Evolutionary conservation across 805 yeast species (phyloP).

Genomic region (Cyberlindnera mississippiensis): DNA sequence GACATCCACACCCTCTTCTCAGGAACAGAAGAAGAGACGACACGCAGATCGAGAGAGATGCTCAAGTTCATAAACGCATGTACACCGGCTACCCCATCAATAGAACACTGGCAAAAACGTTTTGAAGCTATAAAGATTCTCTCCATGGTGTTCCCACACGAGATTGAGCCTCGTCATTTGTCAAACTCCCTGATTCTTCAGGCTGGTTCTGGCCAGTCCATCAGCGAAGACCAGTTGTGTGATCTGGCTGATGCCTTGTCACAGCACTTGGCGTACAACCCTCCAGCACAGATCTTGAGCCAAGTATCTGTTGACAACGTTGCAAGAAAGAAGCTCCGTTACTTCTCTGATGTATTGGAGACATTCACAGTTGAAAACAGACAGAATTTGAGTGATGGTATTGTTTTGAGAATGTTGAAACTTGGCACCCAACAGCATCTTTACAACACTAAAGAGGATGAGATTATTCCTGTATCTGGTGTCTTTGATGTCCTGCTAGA

Average conservation of each 20-base stretch:
- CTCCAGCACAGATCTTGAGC: constrained; percentile 7
- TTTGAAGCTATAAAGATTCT: constrained; percentile 13
- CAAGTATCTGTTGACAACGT: constrained; percentile 3
- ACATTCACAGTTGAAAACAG: constrained; percentile 11
- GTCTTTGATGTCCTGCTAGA: constrained; percentile 17
- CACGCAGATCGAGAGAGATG: background rate
- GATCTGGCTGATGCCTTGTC: constrained; percentile 5
- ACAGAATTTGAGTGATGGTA: constrained; percentile 12
- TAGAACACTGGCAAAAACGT: constrained; percentile 16
- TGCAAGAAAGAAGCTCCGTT: constrained; percentile 5
- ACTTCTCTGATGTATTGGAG: constrained; percentile 13
- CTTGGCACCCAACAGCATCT: constrained; percentile 23
- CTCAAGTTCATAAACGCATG: constrained; percentile 12
- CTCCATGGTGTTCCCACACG: constrained; percentile 13
- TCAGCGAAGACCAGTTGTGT: constrained; percentile 13
- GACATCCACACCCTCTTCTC: constrained; percentile 3
- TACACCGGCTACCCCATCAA: constrained; percentile 18
- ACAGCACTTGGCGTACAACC: constrained; percentile 5
- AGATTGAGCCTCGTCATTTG: constrained; percentile 4
- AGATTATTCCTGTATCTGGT: constrained; percentile 10
- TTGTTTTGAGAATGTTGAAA: constrained; percentile 16
- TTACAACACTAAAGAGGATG: constrained; percentile 5
- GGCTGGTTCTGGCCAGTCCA: constrained; percentile 16
- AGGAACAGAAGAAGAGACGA: background rate
- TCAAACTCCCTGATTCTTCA: constrained; percentile 13